phyloP scores from a whole-genome alignment of 2,329 filamentous ascomycete genomes.

The Nemania sp. region DNA sequence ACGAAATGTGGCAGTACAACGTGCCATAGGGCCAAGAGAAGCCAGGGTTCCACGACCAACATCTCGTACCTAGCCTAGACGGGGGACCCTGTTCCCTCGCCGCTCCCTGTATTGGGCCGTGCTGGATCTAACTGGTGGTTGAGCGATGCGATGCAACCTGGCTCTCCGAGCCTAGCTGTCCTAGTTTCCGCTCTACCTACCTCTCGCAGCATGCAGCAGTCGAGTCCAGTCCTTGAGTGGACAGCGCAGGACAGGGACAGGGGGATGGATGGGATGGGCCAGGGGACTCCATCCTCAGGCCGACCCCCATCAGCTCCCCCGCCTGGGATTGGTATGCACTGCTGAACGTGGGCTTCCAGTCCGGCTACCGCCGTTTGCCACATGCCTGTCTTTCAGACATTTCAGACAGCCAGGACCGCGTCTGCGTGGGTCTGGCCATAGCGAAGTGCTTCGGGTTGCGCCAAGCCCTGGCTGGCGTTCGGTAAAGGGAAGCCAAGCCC shows the following conservation, averaged over 20 bases:
- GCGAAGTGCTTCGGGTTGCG: not conserved
- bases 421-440: constrained; percentile 8
- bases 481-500: constrained; percentile 18
- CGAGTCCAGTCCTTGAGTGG: no score
- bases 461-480: constrained; percentile 8
- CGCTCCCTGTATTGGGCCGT: not conserved
- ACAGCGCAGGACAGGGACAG: no score
- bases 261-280: no score
- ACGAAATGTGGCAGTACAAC: constrained; percentile 4
- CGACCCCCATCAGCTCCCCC: constrained; percentile 12
- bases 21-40: constrained; percentile 8
- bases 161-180: not conserved
- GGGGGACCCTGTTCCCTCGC: not conserved
- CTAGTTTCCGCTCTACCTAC: not conserved
- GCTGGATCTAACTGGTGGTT: not conserved
- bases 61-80: not conserved
- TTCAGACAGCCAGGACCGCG: not conserved
- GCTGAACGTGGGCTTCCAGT: constrained; percentile 9
- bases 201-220: not conserved
- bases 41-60: constrained; percentile 3
- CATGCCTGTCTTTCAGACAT: not conserved
- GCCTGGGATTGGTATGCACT: constrained; percentile 9
- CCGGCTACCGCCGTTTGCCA: not conserved
- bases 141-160: not conserved
- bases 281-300: not conserved